Base-by-base conservation (phyloP, 176 grass and related monocot genomes). In the Tuctoria greenei region DNA sequence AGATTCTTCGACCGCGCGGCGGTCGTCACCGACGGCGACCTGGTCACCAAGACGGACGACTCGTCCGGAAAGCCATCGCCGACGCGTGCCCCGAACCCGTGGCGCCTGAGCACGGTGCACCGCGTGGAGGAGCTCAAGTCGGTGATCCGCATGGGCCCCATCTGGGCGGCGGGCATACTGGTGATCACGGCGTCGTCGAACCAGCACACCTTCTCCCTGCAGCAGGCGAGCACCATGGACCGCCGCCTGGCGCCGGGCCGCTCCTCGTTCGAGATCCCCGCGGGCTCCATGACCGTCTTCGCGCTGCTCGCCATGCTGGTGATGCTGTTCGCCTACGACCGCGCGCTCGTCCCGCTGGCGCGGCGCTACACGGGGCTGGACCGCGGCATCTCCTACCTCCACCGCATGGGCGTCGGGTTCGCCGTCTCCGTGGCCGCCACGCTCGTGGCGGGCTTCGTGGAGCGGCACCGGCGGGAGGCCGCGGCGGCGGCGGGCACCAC, bases 151-250 rank as follows among this genome's bases (percentile, higher is more conserved):
- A 92, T 96, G 89, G 89, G 76, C 26, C 93, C 93, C 0, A 96
- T 96, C 75, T 96, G 93, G 93, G 93, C 84, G 1, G 86, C 89
- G 1, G 93, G 93, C 64, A 96, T 96, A 74, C 86, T 96, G 20
- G 81, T 85, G 74, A 87, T 96, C 86, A 96, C 89, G 12, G 89
- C 81, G 2, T 61, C 81, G 0, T 70, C 86, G 25, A 87, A 89
- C 69, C 89, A 89, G 85, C 0, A n/a, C 81, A 96, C 93, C 78
- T 96, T 96, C 74, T 64, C 84, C 59, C 81, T 96, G 64, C 86
- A 89, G 55, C 92, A 96, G 61, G 92, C 92, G 8, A 90, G 81
- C 77, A 89, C 89, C 84, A 96, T 96, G 92, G 92, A 96, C 86
- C 89, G 89, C 25, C 92, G 64, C 54, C 56, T 92, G 10, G 50